phyloP scores from a whole-genome alignment of 1,139 yeast species.

The Taphrina confusa region DNA sequence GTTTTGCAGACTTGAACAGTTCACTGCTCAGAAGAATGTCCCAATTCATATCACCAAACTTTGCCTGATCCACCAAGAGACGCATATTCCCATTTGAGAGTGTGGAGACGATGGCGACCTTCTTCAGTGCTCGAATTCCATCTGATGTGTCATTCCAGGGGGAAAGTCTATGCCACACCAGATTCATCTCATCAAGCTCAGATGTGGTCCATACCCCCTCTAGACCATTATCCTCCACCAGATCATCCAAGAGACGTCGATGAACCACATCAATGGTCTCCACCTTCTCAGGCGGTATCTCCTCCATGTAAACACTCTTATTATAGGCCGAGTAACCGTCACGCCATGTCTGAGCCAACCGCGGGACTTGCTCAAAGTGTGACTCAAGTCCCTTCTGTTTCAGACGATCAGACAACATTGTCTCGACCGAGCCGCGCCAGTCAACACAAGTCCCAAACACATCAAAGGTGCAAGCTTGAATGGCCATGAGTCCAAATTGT shows the following conservation, averaged over 20 bases:
- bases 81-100: conserved; percentile 40
- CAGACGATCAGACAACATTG: conserved; percentile 15
- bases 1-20: conserved; percentile 39
- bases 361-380: conserved; percentile 19
- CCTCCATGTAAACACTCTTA: conserved; percentile 1
- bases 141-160: conserved; percentile 39
- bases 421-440: conserved; percentile 39
- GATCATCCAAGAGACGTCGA: conserved; percentile 27
- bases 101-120: conserved; percentile 38
- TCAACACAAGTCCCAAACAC: conserved; percentile 41
- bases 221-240: conserved; percentile 32
- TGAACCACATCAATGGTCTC: conserved; percentile 38
- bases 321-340: conserved; percentile 37
- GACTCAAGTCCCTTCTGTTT: conserved; percentile 10
- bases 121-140: conserved; percentile 37
- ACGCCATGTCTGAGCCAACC: conserved; percentile 38
- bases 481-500: conserved; percentile 12
- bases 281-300: conserved; percentile 17
- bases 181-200: conserved; percentile 37
- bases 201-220: neutral
- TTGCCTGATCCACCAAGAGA: conserved; percentile 40
- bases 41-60: conserved; percentile 39
- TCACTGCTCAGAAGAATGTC: conserved; percentile 40
- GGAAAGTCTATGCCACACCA: conserved; percentile 38
- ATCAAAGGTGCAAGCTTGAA: conserved; percentile 39